phyloP scores from a whole-genome alignment of 345 rosid genomes.

The Brassica carinata region DNA sequence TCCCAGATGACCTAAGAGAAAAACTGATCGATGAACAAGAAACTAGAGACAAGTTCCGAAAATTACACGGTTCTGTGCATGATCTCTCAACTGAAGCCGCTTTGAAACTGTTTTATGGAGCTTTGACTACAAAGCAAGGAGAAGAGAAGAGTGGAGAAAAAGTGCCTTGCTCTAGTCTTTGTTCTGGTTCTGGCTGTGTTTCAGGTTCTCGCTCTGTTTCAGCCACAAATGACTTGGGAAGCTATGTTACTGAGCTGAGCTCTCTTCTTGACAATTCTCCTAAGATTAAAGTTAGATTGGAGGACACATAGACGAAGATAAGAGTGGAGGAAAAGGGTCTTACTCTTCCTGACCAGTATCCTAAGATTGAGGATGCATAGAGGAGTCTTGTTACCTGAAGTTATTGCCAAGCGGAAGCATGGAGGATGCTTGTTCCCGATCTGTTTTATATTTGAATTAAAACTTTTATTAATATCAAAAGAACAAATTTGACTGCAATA shows the following conservation, averaged over 20 bases:
- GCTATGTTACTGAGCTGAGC: slow-evolving; percentile 50
- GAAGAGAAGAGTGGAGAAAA: slow-evolving; percentile 34
- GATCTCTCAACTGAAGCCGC: slow-evolving; percentile 58
- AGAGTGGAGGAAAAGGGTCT: neutral
- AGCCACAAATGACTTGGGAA: slow-evolving; percentile 28
- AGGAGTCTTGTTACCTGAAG: neutral
- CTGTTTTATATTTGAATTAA: neutral
- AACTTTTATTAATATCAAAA: too few species aligned
- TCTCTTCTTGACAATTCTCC: slow-evolving; percentile 58
- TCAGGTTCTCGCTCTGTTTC: neutral
- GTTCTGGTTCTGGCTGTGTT: neutral
- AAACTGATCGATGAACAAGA: slow-evolving; percentile 53
- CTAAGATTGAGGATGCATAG: neutral
- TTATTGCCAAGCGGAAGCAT: neutral
- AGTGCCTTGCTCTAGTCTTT: slow-evolving; percentile 25
- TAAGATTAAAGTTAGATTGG: slow-evolving; percentile 41
- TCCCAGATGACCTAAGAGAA: slow-evolving; percentile 59
- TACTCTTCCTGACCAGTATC: slow-evolving; percentile 27
- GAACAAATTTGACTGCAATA: neutral
- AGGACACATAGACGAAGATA: slow-evolving; percentile 13
- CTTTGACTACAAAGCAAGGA: slow-evolving; percentile 37
- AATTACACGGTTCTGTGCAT: slow-evolving; percentile 49
- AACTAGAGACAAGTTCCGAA: slow-evolving; percentile 43
- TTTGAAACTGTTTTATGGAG: slow-evolving; percentile 49
- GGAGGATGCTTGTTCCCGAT: neutral